A percentile compares a stretch with the other conserved stretches of the same genome.
Evolutionary conservation across 2,329 filamentous ascomycete species (phyloP).

Genomic region (Cordyceps cicadae): DNA sequence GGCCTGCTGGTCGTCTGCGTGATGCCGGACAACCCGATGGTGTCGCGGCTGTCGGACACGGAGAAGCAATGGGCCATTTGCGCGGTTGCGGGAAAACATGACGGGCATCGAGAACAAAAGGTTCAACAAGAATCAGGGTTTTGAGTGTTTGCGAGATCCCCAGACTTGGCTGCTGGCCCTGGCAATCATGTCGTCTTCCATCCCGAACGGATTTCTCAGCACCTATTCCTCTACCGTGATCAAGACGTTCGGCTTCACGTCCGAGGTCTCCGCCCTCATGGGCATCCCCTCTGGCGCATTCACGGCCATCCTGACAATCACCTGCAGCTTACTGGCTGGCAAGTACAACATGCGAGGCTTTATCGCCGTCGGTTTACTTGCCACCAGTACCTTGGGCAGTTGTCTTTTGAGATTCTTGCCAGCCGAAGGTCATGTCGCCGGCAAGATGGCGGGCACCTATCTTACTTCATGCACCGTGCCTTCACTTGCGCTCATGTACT

Average conservation of each 20-base stretch:
- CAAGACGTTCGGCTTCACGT: neutral
- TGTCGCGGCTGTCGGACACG: neutral
- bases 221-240: neutral
- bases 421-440: neutral
- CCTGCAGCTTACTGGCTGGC: neutral
- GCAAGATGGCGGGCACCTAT: neutral
- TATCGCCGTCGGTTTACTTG: neutral
- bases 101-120: neutral
- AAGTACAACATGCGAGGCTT: neutral
- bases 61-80: neutral
- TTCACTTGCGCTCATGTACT: neutral
- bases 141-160: neutral
- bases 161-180: neutral
- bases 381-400: neutral
- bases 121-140: neutral
- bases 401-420: neutral
- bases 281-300: neutral
- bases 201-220: neutral
- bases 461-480: neutral
- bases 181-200: neutral
- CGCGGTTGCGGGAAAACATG: neutral
- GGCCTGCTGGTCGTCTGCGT: neutral
- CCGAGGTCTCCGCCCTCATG: neutral
- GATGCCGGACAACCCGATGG: neutral
- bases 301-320: neutral